These are phyloP conservation scores for Sordariomycetes sp. DNA, from an alignment of 2,329 filamentous ascomycete species.

Conservation along the genomic window DNA sequence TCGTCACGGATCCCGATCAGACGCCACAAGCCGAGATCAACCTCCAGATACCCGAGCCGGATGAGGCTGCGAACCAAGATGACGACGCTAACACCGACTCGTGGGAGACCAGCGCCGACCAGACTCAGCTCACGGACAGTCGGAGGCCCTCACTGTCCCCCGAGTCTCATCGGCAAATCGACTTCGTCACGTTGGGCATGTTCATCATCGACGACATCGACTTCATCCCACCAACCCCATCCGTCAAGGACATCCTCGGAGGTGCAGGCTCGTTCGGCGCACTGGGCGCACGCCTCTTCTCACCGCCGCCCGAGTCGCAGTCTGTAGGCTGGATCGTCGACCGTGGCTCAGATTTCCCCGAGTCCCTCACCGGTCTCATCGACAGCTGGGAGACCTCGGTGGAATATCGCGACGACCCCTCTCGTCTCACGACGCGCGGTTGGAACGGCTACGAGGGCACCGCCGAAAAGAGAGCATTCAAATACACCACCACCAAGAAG, in stretches of 20 bases:
- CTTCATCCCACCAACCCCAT: conserved; percentile 59
- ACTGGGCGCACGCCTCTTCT: conserved; percentile 81
- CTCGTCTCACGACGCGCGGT: conserved; percentile 73
- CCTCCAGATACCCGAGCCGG: too few species aligned
- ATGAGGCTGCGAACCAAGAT: background rate
- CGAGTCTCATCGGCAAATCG: too few species aligned
- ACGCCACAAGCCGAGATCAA: too few species aligned
- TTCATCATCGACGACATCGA: conserved; percentile 91
- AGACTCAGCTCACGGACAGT: conserved; percentile 1
- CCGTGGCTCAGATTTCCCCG: conserved; percentile 78
- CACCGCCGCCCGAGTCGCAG: conserved; percentile 55
- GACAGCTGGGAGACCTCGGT: conserved; percentile 68
- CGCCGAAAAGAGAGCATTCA: conserved; percentile 66
- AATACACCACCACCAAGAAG: conserved; percentile 79
- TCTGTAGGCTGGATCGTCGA: conserved; percentile 88
- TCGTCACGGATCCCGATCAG: too few species aligned
- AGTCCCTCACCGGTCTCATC: conserved; percentile 53
- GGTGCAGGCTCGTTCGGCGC: conserved; percentile 83
- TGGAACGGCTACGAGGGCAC: conserved; percentile 83
- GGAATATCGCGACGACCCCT: conserved; percentile 54
- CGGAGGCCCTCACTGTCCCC: conserved; percentile 1
- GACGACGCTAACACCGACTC: background rate
- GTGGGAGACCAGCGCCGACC: too few species aligned
- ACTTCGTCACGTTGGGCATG: conserved; percentile 65
- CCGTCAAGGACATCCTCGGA: conserved; percentile 70